Percentiles rank a stretch among this genome's conserved stretches.
Evolutionary conservation across 495 filamentous ascomycete species (phyloP).

Genomic region (Xylaria scruposa): DNA sequence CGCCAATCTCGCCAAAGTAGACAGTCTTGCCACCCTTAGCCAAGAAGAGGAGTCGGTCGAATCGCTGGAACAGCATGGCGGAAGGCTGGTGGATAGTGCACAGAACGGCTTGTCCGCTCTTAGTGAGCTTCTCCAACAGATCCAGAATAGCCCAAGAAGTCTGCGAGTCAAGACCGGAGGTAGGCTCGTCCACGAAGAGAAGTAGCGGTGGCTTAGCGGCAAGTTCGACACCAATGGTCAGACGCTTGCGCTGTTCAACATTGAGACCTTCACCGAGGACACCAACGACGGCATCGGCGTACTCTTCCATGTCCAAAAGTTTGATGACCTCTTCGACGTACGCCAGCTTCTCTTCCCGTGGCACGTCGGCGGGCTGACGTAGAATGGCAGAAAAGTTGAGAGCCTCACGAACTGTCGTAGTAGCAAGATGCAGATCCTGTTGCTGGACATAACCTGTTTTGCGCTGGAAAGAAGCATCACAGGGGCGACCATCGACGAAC

Average conservation of each 20-base stretch:
- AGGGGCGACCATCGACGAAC: conserved; percentile 77
- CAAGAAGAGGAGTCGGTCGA: conserved; percentile 86
- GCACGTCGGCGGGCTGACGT: conserved; percentile 75
- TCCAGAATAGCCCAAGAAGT: conserved; percentile 85
- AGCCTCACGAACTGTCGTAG: conserved; percentile 85
- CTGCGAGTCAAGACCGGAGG: conserved; percentile 83
- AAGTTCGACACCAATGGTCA: conserved; percentile 92
- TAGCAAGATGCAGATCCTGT: conserved; percentile 89
- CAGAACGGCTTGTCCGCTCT: conserved; percentile 84
- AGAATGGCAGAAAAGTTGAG: conserved; percentile 83
- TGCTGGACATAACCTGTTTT: conserved; percentile 97
- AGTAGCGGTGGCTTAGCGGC: conserved; percentile 89
- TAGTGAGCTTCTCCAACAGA: conserved; percentile 80
- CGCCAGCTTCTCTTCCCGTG: conserved; percentile 75
- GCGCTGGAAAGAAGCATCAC: conserved; percentile 84
- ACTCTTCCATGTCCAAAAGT: conserved; percentile 86
- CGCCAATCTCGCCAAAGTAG: conserved; percentile 89
- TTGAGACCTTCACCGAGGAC: conserved; percentile 89
- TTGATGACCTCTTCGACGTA: conserved; percentile 93
- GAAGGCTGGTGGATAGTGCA: conserved; percentile 96
- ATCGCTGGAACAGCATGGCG: conserved; percentile 87
- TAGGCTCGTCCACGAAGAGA: conserved; percentile 91
- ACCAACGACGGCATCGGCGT: conserved; percentile 87
- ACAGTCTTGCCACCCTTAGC: conserved; percentile 82
- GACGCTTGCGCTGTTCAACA: conserved; percentile 87